These are phyloP conservation scores for Mesembryanthemum crystallinum DNA, from an alignment of 148 eudicot species.

Conservation along the genomic window DNA sequence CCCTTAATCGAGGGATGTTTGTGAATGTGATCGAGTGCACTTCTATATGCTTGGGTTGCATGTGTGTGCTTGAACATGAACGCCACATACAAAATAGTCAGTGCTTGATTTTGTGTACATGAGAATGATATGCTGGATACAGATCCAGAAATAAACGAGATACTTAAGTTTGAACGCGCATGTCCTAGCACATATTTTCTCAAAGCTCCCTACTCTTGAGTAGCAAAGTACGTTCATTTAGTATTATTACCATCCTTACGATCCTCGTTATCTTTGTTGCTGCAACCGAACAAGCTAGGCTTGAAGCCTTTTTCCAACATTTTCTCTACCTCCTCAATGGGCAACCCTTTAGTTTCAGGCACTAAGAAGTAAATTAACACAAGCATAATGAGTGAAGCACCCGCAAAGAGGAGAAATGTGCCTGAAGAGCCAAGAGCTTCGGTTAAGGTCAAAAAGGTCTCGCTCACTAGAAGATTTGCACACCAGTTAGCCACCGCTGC, in stretches of 20 bases:
- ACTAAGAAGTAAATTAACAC: slow-evolving; percentile 46
- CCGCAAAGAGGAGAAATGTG: slow-evolving; percentile 57
- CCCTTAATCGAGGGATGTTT: too few species aligned
- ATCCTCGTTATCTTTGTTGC: slow-evolving; percentile 8
- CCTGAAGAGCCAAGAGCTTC: slow-evolving; percentile 46
- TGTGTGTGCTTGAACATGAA: too few species aligned
- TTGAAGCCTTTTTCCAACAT: slow-evolving; percentile 50
- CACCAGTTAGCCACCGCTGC: slow-evolving; percentile 62
- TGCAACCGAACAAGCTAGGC: slow-evolving; percentile 31
- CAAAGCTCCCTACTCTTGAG: neutral
- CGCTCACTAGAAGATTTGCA: slow-evolving; percentile 53
- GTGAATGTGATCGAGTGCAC: too few species aligned
- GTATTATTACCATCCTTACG: neutral
- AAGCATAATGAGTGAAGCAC: slow-evolving; percentile 37
- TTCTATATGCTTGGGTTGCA: too few species aligned
- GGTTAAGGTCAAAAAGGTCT: slow-evolving; percentile 56
- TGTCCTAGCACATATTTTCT: neutral
- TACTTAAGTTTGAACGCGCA: neutral
- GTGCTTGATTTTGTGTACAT: too few species aligned
- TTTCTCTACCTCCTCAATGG: slow-evolving; percentile 62
- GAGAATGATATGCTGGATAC: too few species aligned
- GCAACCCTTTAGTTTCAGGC: slow-evolving; percentile 69
- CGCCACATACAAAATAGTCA: too few species aligned
- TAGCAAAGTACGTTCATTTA: neutral
- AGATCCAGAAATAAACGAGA: neutral